Evolutionary conservation across 2,329 filamentous ascomycete species (phyloP).

Genomic region (Thielaviopsis punctulata): DNA sequence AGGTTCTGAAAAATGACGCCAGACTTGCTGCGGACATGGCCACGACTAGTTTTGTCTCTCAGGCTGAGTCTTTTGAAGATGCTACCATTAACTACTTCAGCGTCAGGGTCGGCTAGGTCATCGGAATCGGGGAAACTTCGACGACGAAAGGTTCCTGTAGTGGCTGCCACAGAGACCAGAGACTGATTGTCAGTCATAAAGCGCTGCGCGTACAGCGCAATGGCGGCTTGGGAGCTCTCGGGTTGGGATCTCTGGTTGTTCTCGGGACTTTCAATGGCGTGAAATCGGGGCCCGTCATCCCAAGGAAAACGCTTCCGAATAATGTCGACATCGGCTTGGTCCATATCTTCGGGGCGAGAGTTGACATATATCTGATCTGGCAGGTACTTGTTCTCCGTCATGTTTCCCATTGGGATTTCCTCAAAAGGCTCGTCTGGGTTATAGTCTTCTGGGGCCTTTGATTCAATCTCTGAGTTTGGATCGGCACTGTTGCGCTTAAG

Average conservation of each 20-base stretch:
- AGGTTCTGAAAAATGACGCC: slow-evolving; percentile 29
- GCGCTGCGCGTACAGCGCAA: slow-evolving; percentile 30
- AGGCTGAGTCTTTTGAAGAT: slow-evolving; percentile 46
- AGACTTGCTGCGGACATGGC: slow-evolving; percentile 20
- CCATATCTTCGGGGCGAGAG: slow-evolving; percentile 26
- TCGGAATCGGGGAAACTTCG: slow-evolving; percentile 39
- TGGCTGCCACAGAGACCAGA: slow-evolving; percentile 45
- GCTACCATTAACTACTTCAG: slow-evolving; percentile 39
- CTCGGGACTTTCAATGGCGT: slow-evolving; percentile 24
- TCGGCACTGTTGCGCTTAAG: no score
- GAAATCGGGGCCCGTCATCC: slow-evolving; percentile 30
- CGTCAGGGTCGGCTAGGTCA: slow-evolving; percentile 31
- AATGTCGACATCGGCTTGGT: slow-evolving; percentile 30
- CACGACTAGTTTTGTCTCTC: slow-evolving; percentile 19
- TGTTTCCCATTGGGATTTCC: slow-evolving; percentile 25
- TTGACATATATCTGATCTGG: slow-evolving; percentile 33
- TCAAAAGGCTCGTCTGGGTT: neutral
- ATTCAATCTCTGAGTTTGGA: no score
- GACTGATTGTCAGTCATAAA: slow-evolving; percentile 39
- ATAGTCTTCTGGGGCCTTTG: neutral
- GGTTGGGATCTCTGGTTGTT: neutral
- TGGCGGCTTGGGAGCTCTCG: slow-evolving; percentile 34
- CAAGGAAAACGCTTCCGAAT: slow-evolving; percentile 27
- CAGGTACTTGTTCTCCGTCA: slow-evolving; percentile 33
- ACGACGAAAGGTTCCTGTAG: slow-evolving; percentile 47